phyloP scores from a whole-genome alignment of 331 rosid genomes.

The Telfairia occidentalis region DNA sequence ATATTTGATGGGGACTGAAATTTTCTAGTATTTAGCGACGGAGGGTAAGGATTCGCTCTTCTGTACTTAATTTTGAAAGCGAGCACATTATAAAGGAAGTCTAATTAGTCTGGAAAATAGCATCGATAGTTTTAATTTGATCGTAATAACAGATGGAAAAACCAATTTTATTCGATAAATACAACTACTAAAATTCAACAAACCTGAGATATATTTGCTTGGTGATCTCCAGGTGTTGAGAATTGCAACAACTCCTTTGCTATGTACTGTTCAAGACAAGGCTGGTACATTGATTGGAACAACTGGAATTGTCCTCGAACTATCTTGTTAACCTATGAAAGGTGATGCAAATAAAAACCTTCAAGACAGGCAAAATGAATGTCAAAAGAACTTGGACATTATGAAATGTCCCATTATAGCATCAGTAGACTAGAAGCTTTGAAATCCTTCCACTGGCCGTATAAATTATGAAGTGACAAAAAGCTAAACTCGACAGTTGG shows the following conservation, averaged over 20 bases:
- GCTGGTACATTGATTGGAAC: conserved; percentile 62
- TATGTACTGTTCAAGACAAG: conserved; percentile 63
- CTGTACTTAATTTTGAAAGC: no score
- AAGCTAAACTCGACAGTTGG: not conserved
- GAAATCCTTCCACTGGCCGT: no score
- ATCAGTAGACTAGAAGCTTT: not conserved
- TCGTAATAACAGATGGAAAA: not conserved
- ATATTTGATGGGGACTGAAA: no score
- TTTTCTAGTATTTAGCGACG: no score
- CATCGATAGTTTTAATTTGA: no score
- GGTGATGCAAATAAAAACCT: no score
- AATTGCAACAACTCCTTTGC: conserved; percentile 49
- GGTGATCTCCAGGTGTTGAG: conserved; percentile 28
- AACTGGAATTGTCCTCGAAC: conserved; percentile 61
- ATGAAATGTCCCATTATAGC: not conserved
- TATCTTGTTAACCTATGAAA: conserved; percentile 64
- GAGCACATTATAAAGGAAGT: no score
- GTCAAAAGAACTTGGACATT: no score
- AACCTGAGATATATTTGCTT: conserved; percentile 57
- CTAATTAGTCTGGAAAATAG: no score
- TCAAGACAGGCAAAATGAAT: no score
- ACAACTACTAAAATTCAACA: conserved; percentile 3
- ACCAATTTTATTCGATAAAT: not conserved
- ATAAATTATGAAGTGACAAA: not conserved
- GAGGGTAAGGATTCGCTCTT: no score